Evolutionary conservation across 1,284 basidiomycete genomes (phyloP).

Genomic region (Schizopora paradoxa): DNA sequence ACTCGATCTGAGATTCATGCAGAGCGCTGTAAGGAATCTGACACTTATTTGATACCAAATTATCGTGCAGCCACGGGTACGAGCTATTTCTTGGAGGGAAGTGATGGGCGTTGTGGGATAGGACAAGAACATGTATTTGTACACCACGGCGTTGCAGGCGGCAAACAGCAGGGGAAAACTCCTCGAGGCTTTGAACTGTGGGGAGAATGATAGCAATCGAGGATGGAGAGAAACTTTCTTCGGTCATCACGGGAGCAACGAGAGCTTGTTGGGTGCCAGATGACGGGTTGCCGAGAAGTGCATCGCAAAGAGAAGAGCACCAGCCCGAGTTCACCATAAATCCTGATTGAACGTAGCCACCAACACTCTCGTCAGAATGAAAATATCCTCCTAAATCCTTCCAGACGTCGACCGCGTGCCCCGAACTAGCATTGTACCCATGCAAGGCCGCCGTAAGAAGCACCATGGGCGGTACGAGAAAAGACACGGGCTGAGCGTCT

Average conservation of each 20-base stretch:
- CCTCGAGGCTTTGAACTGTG: slow-evolving; percentile 34
- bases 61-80: slow-evolving; percentile 16
- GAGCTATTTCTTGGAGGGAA: slow-evolving; percentile 21
- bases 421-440: slow-evolving; percentile 19
- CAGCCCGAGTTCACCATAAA: slow-evolving; percentile 4
- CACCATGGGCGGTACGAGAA: slow-evolving; percentile 55
- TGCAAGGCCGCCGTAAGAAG: slow-evolving; percentile 34
- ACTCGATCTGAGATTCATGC: slow-evolving; percentile 10
- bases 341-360: slow-evolving; percentile 8
- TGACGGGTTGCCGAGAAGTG: no score
- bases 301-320: no score
- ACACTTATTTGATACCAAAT: slow-evolving; percentile 10
- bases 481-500: slow-evolving; percentile 34
- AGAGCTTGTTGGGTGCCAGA: no score
- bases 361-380: slow-evolving; percentile 13
- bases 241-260: no score
- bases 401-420: slow-evolving; percentile 35
- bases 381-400: slow-evolving; percentile 35
- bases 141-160: slow-evolving; percentile 35
- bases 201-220: slow-evolving; percentile 36
- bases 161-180: slow-evolving; percentile 42
- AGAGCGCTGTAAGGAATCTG: slow-evolving; percentile 13
- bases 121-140: slow-evolving; percentile 32
- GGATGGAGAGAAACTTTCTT: no score
- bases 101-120: slow-evolving; percentile 20